Percentiles rank a stretch among this genome's conserved stretches.
Evolutionary conservation across 2,329 filamentous ascomycete species (phyloP).

Genomic region (Fusarium fracticaudum): DNA sequence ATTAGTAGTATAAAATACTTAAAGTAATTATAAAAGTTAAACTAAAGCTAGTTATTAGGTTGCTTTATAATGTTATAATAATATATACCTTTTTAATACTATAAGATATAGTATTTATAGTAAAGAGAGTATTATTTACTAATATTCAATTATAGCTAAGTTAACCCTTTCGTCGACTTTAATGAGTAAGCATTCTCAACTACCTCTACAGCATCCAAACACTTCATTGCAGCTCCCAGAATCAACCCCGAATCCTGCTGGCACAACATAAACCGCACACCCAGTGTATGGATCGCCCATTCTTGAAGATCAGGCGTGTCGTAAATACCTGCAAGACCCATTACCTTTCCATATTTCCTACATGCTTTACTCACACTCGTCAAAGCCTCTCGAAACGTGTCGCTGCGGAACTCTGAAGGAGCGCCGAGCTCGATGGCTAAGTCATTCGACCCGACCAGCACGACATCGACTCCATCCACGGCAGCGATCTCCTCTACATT

Average conservation of each 20-base stretch:
- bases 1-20: too few relatives aligned
- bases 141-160: too few relatives aligned
- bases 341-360: neutral
- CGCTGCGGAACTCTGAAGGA: neutral
- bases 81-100: too few relatives aligned
- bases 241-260: neutral
- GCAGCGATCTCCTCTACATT: neutral
- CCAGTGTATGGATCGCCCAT: neutral
- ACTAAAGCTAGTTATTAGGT: too few relatives aligned
- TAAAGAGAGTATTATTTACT: too few relatives aligned
- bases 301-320: neutral
- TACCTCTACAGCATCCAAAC: neutral
- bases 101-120: too few relatives aligned
- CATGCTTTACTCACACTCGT: neutral
- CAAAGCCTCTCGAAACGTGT: neutral
- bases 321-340: neutral
- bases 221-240: neutral
- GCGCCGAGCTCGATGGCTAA: neutral
- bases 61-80: too few relatives aligned
- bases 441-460: neutral
- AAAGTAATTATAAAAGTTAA: too few relatives aligned
- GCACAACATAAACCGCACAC: neutral
- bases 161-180: neutral
- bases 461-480: neutral
- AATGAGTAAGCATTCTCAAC: neutral